Conservation (phyloP, 305 asterid species). For the Fraxinus velutina region DNA sequence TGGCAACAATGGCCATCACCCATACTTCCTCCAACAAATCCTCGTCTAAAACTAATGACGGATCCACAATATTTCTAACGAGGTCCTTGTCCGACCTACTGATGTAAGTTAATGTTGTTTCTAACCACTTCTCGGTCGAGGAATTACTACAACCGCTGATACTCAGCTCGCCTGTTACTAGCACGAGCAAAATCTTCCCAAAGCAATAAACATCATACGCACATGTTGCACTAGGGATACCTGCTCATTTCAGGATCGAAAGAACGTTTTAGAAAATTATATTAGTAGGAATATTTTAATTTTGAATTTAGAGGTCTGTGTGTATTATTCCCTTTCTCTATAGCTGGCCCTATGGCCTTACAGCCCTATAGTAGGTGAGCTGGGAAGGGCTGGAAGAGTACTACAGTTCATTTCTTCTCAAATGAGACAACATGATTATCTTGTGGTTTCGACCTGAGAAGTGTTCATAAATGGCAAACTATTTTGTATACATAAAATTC, state of each 20-base stretch:
- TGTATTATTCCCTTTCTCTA: not conserved
- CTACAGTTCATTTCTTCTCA: not conserved
- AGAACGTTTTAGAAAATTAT: not conserved
- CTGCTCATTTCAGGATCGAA: slow-evolving; percentile 31
- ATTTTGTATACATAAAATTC: not conserved
- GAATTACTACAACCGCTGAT: slow-evolving; percentile 63
- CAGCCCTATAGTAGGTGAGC: not conserved
- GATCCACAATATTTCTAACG: slow-evolving; percentile 77
- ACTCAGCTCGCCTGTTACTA: slow-evolving; percentile 85
- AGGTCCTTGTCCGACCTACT: slow-evolving; percentile 75
- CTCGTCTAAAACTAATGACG: slow-evolving; percentile 65
- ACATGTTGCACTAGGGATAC: slow-evolving; percentile 55
- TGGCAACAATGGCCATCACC: slow-evolving; percentile 91
- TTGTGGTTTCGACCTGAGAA: not conserved
- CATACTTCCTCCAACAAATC: slow-evolving; percentile 93
- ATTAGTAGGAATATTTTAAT: not conserved
- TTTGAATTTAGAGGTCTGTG: not conserved
- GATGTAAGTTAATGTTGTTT: slow-evolving; percentile 57
- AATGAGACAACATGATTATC: not conserved
- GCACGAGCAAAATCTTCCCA: slow-evolving; percentile 83
- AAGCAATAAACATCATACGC: slow-evolving; percentile 84
- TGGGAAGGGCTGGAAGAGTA: not conserved
- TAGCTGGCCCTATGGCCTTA: not conserved
- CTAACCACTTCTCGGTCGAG: slow-evolving; percentile 61
- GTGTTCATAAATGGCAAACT: not conserved